Evolutionary conservation across 352 stramenopile species (phyloP), one percentile per base, ranked within the genome.

Genomic region (Phytophthora vignae): DNA sequence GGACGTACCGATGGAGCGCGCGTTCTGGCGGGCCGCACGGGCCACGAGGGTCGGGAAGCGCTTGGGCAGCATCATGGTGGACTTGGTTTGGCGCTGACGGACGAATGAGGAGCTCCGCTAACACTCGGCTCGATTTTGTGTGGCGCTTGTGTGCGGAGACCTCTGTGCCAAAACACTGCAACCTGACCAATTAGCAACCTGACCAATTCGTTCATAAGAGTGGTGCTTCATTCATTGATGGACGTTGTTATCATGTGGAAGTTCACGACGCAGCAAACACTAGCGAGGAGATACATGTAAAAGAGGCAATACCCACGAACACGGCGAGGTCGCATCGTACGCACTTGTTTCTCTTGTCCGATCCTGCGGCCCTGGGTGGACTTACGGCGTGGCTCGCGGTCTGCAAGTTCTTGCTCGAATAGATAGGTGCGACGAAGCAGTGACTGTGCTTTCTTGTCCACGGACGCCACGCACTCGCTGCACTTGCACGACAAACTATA

Each of bases 331-430:
- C 36, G 50, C 48, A 70, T 54, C 48, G 40, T 49, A 66, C 49
- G 56, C 55, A 76, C 69, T 71, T 59, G 42, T 49, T 69, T 64
- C 57, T 75, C 49, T 64, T 60, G 46, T 64, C 44, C 29, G 9
- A 38, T 65, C 21, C 50, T 52, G 52, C 27, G 29, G 31, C 17
- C 27, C 22, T 54, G 40, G 40, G 29, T 63, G 40, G 11, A 21
- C 40, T 55, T 25, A 42, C 44, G 21, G 14, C 3, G 22, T 61
- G 33, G 19, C 48, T 60, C 55, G 60, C 38, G 22, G 50, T 57
- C 22, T 65, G 57, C 56, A 71, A 49, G 38, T 60, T 73, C 67
- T 76, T 75, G 67, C 64, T 73, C 62, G 62, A 70, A 76, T 76
- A 76, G 67, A 76, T 79, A 76, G 29, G 40, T 60, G 61, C 72